phyloP scores from a whole-genome alignment of 495 filamentous ascomycete genomes.

The Jackrogersella minutella region DNA sequence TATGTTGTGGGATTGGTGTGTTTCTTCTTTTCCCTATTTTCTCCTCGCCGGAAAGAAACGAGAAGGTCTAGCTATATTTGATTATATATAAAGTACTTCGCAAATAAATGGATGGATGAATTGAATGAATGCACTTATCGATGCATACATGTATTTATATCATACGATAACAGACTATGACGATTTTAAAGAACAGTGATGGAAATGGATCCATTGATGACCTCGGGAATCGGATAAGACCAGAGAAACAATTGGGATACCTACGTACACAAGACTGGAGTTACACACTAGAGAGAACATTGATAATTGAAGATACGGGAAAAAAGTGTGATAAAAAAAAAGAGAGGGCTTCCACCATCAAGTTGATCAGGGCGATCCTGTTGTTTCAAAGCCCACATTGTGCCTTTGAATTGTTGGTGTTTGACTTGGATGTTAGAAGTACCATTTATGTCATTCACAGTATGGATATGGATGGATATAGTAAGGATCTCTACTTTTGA shows the following conservation, averaged over 20 bases:
- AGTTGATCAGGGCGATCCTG: slow-evolving; percentile 35
- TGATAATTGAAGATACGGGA: not conserved
- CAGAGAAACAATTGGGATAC: not conserved
- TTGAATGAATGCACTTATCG: slow-evolving; percentile 6
- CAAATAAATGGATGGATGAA: too few species aligned
- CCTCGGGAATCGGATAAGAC: not conserved
- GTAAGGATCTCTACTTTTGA: not conserved
- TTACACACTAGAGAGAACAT: too few species aligned
- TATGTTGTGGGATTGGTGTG: slow-evolving; percentile 26
- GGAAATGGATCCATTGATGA: not conserved
- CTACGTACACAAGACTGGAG: not conserved
- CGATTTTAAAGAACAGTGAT: not conserved
- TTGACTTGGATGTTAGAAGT: slow-evolving; percentile 6
- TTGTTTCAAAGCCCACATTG: slow-evolving; percentile 35
- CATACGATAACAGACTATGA: too few species aligned
- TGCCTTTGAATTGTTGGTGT: slow-evolving; percentile 6
- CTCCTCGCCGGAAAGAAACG: not conserved
- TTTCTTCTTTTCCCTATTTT: too few species aligned
- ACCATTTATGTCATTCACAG: slow-evolving; percentile 9
- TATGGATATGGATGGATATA: not conserved
- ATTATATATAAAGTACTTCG: too few species aligned
- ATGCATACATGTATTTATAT: slow-evolving; percentile 3
- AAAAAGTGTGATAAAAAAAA: slow-evolving; percentile 8
- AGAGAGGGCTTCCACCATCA: slow-evolving; percentile 14
- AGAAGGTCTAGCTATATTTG: too few species aligned